Base-by-base conservation (phyloP, 2,329 filamentous ascomycete species). In the Thielaviopsis euricoi region DNA sequence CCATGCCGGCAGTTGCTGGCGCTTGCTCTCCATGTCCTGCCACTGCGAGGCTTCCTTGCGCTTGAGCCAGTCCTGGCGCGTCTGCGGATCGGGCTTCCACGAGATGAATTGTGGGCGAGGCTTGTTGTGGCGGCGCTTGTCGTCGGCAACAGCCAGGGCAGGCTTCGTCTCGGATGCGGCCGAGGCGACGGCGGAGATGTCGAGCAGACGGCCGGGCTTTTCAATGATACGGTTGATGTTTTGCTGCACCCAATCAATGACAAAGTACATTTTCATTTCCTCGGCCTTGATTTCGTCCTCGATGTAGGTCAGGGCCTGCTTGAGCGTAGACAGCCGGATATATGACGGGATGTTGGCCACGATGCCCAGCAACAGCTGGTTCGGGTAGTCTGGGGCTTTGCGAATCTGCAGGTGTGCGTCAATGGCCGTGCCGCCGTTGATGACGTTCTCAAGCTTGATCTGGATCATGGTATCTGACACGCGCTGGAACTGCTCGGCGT, bases 221-320 rank as follows among this genome's bases (percentile, higher is more conserved):
- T 90, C 83, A 57, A 96, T 84, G 58, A 97, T 87, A n/a, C 71
- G 71, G 59, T 88, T 85, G 62, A 95, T 82, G 63, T 89, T 84
- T 62, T 86, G 81, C 67, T 97, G 90, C 3, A 97, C 72, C 90
- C 91, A 97, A 70, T 95, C 90, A 56, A 91, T 79, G 13, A 95
- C 77, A 63, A 87, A 87, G 70, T 90, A 97, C 13, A 96, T 80
- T 67, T 81, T 82, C 85, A 95, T 95, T 46, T 89, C 87, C 66
- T 94, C 89, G 23, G 89, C 91, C 15, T 84, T 72, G 29, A 95
- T 76, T 26, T 82, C 81, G 54, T 83, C 77, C 54, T 81, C 74
- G 1, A 89, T 83, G 66, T 91, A 82, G 4, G 79, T 74, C 5
- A 96, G 73, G 1, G 85, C 82, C 69, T 86, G 83, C 64, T 87